Conservation (phyloP, 495 filamentous ascomycete genomes). For the Trichocladium uniseriatum region DNA sequence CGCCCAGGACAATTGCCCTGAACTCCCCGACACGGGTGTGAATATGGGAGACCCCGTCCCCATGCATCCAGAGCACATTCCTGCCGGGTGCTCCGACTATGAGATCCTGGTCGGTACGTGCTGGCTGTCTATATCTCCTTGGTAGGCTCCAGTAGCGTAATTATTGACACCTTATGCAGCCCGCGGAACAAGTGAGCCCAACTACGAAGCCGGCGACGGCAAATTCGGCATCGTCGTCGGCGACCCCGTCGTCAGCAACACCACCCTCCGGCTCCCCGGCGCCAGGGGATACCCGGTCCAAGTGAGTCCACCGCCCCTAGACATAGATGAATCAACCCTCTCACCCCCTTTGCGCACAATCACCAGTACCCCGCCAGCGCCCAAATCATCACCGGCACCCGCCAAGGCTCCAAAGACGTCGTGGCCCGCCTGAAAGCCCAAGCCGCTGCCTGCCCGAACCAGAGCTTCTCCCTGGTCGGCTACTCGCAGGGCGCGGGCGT, state of each 20-base stretch:
- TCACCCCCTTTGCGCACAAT: no score
- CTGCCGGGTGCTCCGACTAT: neutral
- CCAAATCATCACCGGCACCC: neutral
- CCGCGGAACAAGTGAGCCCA: constrained; percentile 4
- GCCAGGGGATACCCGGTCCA: constrained; percentile 3
- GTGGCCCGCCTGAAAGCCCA: neutral
- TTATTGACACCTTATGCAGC: neutral
- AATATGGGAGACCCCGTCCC: neutral
- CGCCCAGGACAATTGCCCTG: neutral
- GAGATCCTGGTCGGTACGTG: constrained; percentile 4
- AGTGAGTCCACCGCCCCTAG: neutral
- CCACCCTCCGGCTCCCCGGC: constrained; percentile 1
- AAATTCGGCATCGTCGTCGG: constrained; percentile 5
- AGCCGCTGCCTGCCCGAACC: neutral
- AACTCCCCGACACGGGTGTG: neutral
- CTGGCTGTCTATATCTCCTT: neutral
- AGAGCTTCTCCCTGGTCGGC: neutral
- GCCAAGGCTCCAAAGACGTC: neutral
- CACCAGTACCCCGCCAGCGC: constrained; percentile 3
- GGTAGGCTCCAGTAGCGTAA: no score
- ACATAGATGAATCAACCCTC: neutral
- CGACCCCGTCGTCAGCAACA: constrained; percentile 5
- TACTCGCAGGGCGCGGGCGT: constrained; percentile 6
- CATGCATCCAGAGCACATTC: constrained; percentile 2
- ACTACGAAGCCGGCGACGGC: neutral